Percentiles rank a stretch among this genome's conserved stretches.
These are phyloP conservation scores for Fusarium heterosporum DNA, from an alignment of 2,329 filamentous ascomycete species.

Conservation along the genomic window DNA sequence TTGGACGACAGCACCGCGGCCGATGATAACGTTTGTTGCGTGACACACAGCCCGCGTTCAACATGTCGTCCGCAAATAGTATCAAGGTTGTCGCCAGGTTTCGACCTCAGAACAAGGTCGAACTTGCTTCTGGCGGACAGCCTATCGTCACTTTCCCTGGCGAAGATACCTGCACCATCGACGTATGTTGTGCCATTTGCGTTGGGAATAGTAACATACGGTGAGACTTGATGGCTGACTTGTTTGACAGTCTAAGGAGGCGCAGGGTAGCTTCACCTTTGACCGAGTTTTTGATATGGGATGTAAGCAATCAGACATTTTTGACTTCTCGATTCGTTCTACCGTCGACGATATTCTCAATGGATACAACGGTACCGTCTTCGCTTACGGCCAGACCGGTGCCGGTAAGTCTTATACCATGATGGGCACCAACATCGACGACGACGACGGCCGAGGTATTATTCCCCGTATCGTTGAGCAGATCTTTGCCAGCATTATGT, in stretches of 20 bases:
- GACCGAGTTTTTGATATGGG: conserved; percentile 97
- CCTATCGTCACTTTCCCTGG: conserved; percentile 90
- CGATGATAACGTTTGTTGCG: conserved; percentile 45
- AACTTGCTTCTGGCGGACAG: conserved; percentile 89
- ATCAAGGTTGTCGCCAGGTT: conserved; percentile 97
- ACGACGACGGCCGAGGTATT: conserved; percentile 88
- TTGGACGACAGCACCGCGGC: conserved; percentile 39
- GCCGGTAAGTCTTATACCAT: conserved; percentile 99
- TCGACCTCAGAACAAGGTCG: conserved; percentile 94
- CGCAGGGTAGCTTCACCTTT: conserved; percentile 90
- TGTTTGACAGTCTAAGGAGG: conserved; percentile 78
- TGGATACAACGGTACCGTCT: conserved; percentile 98
- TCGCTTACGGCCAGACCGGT: conserved; percentile 98
- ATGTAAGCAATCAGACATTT: conserved; percentile 91
- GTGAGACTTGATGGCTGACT: conserved; percentile 41
- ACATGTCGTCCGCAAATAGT: conserved; percentile 70
- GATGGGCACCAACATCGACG: conserved; percentile 84
- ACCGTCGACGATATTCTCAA: conserved; percentile 99
- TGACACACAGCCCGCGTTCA: conserved; percentile 41
- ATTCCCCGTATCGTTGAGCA: conserved; percentile 98
- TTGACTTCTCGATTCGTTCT: conserved; percentile 95
- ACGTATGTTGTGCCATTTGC: conserved; percentile 67
- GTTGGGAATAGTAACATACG: neutral
- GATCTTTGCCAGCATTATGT: conserved; percentile 95
- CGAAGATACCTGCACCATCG: conserved; percentile 87